Base-by-base conservation (phyloP, 257 asterid genomes). In the Ophiorrhiza pumila region DNA sequence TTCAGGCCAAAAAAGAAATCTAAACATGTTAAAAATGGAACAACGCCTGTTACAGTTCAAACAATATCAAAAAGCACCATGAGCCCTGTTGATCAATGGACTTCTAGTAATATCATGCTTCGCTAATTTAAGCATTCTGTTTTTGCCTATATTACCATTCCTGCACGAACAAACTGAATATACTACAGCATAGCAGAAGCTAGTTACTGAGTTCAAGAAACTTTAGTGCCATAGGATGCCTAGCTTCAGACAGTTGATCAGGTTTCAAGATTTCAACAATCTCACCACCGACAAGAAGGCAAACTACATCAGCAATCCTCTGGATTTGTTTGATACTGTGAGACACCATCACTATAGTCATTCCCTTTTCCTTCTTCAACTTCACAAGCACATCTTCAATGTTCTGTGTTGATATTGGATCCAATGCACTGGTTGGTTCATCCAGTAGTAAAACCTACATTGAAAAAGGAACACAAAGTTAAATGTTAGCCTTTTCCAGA, bases 351-450 rank as follows among this genome's bases (percentile, higher is more conserved):
- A 85, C 76, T n/a, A 82, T 68, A 2, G 92, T 88, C 87, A 90
- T 71, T 39, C 84, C 89, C 35, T 64, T 73, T 56, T 90, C 94
- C 27, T 76, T 82, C 87, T 88, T 88, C 70, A 90, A 82, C 85
- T 77, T 83, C 57, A 86, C 83, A 14, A 90, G 86, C 59, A 84
- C 89, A 72, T 88, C 89, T 76, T 90, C 95, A 52, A 90, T 85
- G 75, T 90, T 86, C 77, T 88, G 96, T 39, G 92, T 88, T 59
- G 96, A 90, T 71, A 90, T 86, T 15, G 96, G 96, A 79, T 90
- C 96, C 82, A 90, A 76, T 9, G 96, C 96, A 70, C 96, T 90
- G 0, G 96, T 88, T n/a, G 96, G 96, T 79, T 90, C 96, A 67
- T 90, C 96, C 43, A 90, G 83, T 70, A 90, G 78, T 82, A 90